Evolutionary conservation across 2,329 filamentous ascomycete genomes (phyloP).

Genomic region (Cladosporium colombiae): DNA sequence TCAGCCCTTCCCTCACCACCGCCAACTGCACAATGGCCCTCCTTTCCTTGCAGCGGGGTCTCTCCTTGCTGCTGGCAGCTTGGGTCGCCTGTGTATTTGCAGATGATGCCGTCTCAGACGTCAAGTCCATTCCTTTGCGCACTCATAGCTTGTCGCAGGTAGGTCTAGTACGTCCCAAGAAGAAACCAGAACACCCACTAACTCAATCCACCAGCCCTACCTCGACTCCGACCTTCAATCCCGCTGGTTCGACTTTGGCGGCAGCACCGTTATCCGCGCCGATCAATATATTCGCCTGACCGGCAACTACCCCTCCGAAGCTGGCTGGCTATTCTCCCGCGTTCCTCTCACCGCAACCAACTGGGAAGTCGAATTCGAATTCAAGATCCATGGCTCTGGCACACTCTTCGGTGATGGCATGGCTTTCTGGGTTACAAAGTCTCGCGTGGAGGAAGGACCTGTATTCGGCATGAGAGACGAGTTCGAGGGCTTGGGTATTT

Average conservation of each 20-base stretch:
- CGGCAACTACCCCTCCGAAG: constrained; percentile 84
- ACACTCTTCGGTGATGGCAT: constrained; percentile 94
- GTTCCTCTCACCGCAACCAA: constrained; percentile 96
- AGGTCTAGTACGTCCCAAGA: constrained; percentile 6
- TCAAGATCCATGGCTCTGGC: constrained; percentile 86
- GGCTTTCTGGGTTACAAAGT: constrained; percentile 96
- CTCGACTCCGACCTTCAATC: constrained; percentile 97
- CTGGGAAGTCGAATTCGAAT: constrained; percentile 97
- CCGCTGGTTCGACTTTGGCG: constrained; percentile 98
- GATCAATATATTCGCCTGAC: constrained; percentile 88
- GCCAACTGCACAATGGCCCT: constrained; percentile 14
- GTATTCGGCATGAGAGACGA: constrained; percentile 87
- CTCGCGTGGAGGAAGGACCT: constrained; percentile 74
- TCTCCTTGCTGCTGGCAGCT: constrained; percentile 36
- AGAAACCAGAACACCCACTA: background rate
- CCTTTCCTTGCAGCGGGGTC: constrained; percentile 23
- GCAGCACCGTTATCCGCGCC: constrained; percentile 80
- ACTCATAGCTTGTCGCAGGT: constrained; percentile 38
- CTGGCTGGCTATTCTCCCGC: constrained; percentile 90
- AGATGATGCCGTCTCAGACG: constrained; percentile 31
- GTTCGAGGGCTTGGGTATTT: constrained; percentile 92
- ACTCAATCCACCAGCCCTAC: constrained; percentile 67
- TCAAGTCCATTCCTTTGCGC: constrained; percentile 39
- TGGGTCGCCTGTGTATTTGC: constrained; percentile 27
- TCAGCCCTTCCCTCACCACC: constrained; percentile 9